Base-by-base conservation (phyloP, 176 grass and related monocot species). In the Poa annua region DNA sequence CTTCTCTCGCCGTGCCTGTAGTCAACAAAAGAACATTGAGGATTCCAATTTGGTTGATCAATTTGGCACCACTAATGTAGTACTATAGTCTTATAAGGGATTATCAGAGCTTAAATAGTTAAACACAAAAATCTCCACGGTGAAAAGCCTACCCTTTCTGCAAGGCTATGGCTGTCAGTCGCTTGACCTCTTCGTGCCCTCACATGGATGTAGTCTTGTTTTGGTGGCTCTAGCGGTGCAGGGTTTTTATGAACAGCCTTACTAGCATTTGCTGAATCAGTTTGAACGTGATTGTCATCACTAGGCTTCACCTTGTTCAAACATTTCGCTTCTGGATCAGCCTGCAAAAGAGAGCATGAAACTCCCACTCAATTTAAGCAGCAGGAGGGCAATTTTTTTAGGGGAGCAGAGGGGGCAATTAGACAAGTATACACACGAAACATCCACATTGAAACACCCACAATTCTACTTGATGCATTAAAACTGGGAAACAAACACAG, bases 171-270 rank as follows among this genome's bases (percentile, higher is more conserved):
- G 65, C 90, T 98, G 36, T 98, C 96, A 44, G 96, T 98, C 25
- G 96, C 96, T 95, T 95, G 92, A 69, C 96, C 96, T 66, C 96
- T 93, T 81, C 96, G 91, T 87, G 92, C 96, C 79, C 92, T 94
- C 48, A 98, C 96, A 84, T 99, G 96, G 75, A 99, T 99, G 56
- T 87, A 99, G 76, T 99, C 93, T 89, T 99, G 93, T 53, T 96
- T 99, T 32, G 89, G 83, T 82, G 73, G 87, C 76, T 91, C 96
- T 51, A 26, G 42, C 11, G 75, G 81, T 71, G 41, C 57, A 61
- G 84, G 69, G 85, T 88, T 91, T 91, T 93, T 59, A 75, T 92
- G 78, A 73, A 25, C 52, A 62, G 71, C 38, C 64, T 94, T 94
- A 49, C 77, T 89, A 77, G 75, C 84, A 68, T 82, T 82, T 75